Evolutionary conservation across 257 asterid species (phyloP), one percentile per base, ranked within the genome.

Genomic region (Solanum chilense): DNA sequence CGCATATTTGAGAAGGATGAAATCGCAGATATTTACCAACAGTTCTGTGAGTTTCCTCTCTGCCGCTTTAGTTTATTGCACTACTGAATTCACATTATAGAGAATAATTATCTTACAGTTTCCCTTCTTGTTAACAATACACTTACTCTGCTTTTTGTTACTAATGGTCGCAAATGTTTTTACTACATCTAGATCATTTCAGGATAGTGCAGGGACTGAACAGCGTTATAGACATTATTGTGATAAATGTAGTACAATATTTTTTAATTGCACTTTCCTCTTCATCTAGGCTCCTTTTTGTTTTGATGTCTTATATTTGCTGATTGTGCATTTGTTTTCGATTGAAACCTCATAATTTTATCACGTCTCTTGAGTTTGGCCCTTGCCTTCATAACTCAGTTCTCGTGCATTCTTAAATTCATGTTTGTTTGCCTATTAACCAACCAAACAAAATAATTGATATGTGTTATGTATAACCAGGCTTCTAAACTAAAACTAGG

Each of bases 401-500:
- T 49, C 25, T 86, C 73, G 45, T 25, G 71, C 83, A 27, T 77
- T 64, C 27, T 69, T 47, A 29, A 71, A 62, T 35, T 45, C 73
- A 33, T 82, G 31, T 18, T 80, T 16, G 29, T 80, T 49, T 49
- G 15, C 12, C 29, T 20, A 49, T 80, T 47, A 80, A 80, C 84
- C 44, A 80, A 47, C 52, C 14, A 23, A 85, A 45, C 49, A 71
- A 87, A 42, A 52, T 81, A 35, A 31, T 31, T 44, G 81, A 39
- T 86, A 75, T 20, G 58, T 29, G 13, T 25, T 56, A 64, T 84
- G 82, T 84, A 45, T 71, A 62, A 70, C 31, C 88, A 97, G 99
- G 99, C 99, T 80, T 97, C 98, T 88, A 97, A 97, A 91, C 90
- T 97, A 86, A 97, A 94, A 92, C 88, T 95, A 23, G 99, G 99